Evolutionary conservation across 1,284 basidiomycete species (phyloP).

Genomic region (Gomphus sp.): DNA sequence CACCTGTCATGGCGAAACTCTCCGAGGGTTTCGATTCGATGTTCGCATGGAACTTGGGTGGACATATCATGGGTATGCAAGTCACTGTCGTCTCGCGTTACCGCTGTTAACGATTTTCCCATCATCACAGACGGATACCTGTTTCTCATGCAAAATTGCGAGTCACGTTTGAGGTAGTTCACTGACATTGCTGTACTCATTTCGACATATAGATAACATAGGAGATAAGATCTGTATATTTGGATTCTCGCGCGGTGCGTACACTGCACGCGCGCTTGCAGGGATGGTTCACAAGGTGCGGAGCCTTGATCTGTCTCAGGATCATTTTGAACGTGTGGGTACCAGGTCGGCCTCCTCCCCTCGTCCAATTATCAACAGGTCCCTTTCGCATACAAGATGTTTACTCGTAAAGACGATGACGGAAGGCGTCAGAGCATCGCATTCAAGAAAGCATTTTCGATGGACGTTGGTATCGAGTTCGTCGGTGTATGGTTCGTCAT

Average conservation of each 20-base stretch:
- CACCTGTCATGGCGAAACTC: conserved; percentile 27
- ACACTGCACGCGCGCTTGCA: conserved; percentile 44
- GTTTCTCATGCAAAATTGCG: conserved; percentile 57
- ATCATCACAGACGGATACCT: conserved; percentile 40
- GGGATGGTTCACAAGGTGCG: conserved; percentile 40
- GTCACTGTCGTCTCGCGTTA: not conserved
- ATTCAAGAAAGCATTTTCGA: conserved; percentile 58
- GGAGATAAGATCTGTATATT: conserved; percentile 39
- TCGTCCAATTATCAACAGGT: conserved; percentile 45
- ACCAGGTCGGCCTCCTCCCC: conserved; percentile 32
- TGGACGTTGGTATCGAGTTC: conserved; percentile 49
- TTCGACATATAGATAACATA: conserved; percentile 21
- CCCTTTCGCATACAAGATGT: conserved; percentile 68
- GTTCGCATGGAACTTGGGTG: conserved; percentile 43
- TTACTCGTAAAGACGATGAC: conserved; percentile 33
- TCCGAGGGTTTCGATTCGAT: conserved; percentile 39
- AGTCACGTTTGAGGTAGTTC: conserved; percentile 11
- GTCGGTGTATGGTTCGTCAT: conserved; percentile 49
- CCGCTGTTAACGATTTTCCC: not conserved
- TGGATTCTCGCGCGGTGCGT: conserved; percentile 46
- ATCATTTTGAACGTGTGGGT: not conserved
- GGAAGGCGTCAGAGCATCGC: conserved; percentile 47
- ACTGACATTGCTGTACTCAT: not conserved
- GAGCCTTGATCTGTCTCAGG: not conserved
- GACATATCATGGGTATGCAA: conserved; percentile 40